These are phyloP conservation scores for Liquidambar formosana DNA, from an alignment of 164 flowering plant species.

Conservation along the genomic window DNA sequence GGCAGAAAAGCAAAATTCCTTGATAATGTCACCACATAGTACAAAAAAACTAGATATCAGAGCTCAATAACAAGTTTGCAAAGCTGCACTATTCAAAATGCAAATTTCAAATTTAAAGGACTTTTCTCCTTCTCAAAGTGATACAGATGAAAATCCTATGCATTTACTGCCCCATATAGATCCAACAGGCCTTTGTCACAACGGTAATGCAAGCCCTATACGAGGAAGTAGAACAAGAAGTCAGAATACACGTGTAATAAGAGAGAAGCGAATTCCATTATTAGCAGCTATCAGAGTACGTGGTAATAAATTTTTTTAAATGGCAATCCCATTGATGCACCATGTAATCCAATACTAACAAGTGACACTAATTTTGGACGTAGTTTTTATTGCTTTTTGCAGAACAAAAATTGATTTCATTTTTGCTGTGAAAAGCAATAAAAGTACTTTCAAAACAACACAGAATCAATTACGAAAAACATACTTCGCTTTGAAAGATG, in stretches of 20 bases:
- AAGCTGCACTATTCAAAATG: conserved; percentile 7
- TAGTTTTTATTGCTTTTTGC: no score
- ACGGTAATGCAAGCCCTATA: conserved; percentile 52
- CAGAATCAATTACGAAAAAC: no score
- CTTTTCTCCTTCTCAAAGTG: conserved; percentile 1
- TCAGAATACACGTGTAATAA: conserved; percentile 21
- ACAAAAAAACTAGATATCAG: not conserved
- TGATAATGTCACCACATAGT: not conserved
- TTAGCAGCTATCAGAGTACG: not conserved
- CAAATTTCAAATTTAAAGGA: not conserved
- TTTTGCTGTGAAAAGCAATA: no score
- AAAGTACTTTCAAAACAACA: no score
- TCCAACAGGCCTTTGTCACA: conserved; percentile 46
- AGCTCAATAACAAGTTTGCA: conserved; percentile 2
- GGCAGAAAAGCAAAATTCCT: not conserved
- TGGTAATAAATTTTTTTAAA: not conserved
- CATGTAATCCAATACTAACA: not conserved
- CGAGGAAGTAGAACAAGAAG: conserved; percentile 30
- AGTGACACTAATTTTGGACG: not conserved
- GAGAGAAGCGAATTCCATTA: not conserved
- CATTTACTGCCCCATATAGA: conserved; percentile 15
- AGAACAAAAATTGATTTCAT: no score
- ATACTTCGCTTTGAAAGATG: no score
- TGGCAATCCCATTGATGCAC: not conserved
- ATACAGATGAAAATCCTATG: conserved; percentile 9